Conservation (phyloP, 441 rosid genomes). For the Gossypium schwendimanii region DNA sequence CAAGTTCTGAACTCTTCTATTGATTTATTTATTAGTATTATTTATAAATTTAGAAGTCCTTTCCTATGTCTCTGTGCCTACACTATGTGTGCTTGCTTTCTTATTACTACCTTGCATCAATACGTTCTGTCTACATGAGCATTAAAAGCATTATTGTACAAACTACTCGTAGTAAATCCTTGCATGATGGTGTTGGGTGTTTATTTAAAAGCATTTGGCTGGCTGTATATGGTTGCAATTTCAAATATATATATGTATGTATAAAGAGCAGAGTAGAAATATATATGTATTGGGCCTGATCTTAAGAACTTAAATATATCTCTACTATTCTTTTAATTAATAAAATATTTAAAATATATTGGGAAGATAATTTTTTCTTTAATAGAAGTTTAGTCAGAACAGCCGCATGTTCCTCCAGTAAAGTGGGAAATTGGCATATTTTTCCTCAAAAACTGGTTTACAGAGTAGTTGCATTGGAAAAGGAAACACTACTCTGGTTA, state of each 20-base stretch:
- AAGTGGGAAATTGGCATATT: neutral
- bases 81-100: neutral
- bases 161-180: neutral
- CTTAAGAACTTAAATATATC: neutral
- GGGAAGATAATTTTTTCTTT: neutral
- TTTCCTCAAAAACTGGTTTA: neutral
- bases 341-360: neutral
- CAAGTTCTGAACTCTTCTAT: constrained; percentile 5
- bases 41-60: neutral
- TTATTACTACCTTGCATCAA: neutral
- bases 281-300: neutral
- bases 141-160: neutral
- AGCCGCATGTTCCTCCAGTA: neutral
- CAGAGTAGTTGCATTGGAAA: neutral
- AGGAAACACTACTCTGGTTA: neutral
- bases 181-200: neutral
- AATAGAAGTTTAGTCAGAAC: neutral
- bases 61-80: neutral
- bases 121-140: neutral
- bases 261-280: neutral
- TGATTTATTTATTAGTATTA: neutral
- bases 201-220: neutral
- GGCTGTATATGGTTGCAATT: neutral
- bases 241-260: neutral
- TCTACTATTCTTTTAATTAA: neutral